Percentiles rank a stretch among this genome's conserved stretches.
Conservation (phyloP, 176 grass and related monocot species). For the Secale cereale region DNA sequence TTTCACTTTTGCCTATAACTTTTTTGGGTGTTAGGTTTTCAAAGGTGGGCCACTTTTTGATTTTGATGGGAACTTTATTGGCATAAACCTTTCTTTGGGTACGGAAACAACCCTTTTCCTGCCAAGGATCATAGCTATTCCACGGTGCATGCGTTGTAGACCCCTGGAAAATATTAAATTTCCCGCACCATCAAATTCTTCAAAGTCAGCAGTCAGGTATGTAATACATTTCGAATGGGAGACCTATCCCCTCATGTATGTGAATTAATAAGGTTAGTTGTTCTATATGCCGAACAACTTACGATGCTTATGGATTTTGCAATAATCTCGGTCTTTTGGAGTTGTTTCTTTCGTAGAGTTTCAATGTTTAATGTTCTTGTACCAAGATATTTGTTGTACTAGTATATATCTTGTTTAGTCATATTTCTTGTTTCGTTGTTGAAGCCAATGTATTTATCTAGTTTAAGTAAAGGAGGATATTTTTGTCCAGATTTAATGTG, state of each 20-base stretch:
- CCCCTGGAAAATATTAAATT: neutral
- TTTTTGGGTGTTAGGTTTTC: constrained; percentile 14
- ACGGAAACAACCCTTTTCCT: neutral
- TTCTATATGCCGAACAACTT: neutral
- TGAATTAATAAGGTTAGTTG: neutral
- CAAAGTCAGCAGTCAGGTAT: neutral
- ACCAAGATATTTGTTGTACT: neutral
- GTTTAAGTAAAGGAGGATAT: neutral
- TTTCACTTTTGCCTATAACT: neutral
- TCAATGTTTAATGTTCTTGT: no score
- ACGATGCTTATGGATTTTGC: neutral
- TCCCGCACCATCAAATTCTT: neutral
- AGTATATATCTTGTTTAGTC: neutral
- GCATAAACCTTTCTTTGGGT: constrained; percentile 4
- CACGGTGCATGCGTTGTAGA: neutral
- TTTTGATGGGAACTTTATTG: constrained; percentile 6
- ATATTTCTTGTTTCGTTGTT: neutral
- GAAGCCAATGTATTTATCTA: neutral
- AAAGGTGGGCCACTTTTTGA: constrained; percentile 24
- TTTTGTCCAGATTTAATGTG: neutral
- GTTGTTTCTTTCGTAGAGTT: neutral
- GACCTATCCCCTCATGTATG: neutral
- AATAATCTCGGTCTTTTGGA: neutral
- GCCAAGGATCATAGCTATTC: neutral
- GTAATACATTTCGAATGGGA: neutral